These are phyloP conservation scores for Arthrobotrys megalospora DNA, from an alignment of 2,329 filamentous ascomycete species.

Conservation along the genomic window DNA sequence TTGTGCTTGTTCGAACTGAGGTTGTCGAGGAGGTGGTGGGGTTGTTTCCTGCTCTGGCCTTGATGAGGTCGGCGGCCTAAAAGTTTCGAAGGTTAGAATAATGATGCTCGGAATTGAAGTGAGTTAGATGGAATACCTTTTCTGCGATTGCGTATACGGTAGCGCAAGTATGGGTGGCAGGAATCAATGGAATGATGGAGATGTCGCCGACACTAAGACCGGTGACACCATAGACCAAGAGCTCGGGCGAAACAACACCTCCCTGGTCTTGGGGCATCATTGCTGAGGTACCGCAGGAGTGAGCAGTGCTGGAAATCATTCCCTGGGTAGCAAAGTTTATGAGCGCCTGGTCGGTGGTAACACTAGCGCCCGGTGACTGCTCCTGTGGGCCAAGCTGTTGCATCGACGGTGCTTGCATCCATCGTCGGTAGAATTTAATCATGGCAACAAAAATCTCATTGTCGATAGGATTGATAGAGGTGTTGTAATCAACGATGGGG, in stretches of 20 bases:
- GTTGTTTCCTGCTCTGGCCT: conserved; percentile 61
- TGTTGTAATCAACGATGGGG: conserved; percentile 68
- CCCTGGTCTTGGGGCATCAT: conserved; percentile 71
- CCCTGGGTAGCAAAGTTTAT: conserved; percentile 63
- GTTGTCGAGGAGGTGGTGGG: conserved; percentile 35
- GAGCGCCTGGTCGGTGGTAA: conserved; percentile 65
- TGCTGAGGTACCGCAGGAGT: conserved; percentile 71
- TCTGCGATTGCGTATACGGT: conserved; percentile 68
- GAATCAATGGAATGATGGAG: conserved; percentile 69
- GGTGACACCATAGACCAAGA: conserved; percentile 69
- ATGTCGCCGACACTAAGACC: conserved; percentile 70
- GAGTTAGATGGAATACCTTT: conserved; percentile 66
- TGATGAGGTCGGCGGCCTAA: conserved; percentile 71
- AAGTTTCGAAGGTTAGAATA: conserved; percentile 38
- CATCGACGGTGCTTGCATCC: conserved; percentile 67
- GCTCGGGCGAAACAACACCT: conserved; percentile 70
- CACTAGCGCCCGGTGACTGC: conserved; percentile 65
- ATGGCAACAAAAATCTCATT: conserved; percentile 66
- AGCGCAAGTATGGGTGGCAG: conserved; percentile 66
- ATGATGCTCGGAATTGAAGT: neutral
- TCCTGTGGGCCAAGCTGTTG: conserved; percentile 66
- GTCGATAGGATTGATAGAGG: conserved; percentile 68
- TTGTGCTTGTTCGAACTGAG: conserved; percentile 20
- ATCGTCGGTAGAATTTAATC: conserved; percentile 66
- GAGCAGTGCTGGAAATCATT: conserved; percentile 69